Conservation (phyloP, 345 rosid species). For the Lepidium didymum region DNA sequence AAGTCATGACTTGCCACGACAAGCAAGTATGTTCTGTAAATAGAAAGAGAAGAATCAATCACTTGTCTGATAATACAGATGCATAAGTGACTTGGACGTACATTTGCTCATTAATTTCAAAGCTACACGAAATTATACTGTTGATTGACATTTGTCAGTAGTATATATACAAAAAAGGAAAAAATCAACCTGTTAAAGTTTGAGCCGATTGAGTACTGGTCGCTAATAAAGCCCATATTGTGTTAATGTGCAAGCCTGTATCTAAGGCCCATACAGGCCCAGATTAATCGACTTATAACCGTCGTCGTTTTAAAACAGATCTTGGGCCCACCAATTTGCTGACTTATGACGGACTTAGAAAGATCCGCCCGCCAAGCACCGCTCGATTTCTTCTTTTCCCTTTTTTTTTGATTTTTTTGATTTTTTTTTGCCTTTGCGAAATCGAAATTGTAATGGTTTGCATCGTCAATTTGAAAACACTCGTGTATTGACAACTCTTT, state of each 20-base stretch:
- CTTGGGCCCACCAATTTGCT: neutral
- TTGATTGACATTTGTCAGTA: too few species aligned
- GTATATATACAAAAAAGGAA: too few species aligned
- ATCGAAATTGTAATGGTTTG: neutral
- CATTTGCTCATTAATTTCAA: too few species aligned
- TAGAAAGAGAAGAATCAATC: too few species aligned
- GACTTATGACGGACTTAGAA: conserved; percentile 4
- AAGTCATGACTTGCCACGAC: too few species aligned
- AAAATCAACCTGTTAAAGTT: too few species aligned
- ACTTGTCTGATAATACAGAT: too few species aligned
- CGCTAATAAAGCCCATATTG: neutral
- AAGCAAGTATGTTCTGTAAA: too few species aligned
- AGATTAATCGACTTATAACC: neutral
- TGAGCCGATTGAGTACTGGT: neutral
- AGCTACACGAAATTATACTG: neutral
- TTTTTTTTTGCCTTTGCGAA: neutral
- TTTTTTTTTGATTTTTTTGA: neutral
- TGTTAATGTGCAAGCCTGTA: neutral
- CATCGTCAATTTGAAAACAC: neutral
- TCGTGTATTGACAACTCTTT: neutral
- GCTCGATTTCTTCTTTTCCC: neutral
- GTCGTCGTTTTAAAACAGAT: neutral
- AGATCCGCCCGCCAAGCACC: conserved; percentile 14
- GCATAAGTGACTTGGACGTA: too few species aligned
- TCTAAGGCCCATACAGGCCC: neutral